Evolutionary conservation across 2,329 filamentous ascomycete genomes (phyloP).

Genomic region (Blumeria graminis): DNA sequence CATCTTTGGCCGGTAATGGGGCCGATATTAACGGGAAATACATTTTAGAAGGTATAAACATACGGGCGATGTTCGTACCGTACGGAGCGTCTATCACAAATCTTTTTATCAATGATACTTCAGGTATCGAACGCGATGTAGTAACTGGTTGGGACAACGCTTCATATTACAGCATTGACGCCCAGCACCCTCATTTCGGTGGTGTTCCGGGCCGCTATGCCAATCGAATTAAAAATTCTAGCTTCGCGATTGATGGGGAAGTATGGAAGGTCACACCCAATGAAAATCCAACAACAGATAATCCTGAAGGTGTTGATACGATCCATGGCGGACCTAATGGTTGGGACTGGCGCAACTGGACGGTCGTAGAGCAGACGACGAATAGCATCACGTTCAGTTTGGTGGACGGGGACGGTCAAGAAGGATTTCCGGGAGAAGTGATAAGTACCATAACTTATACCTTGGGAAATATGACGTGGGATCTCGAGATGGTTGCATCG

Average conservation of each 20-base stretch:
- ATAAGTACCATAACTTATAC: slow-evolving; percentile 53
- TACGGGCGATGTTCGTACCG: slow-evolving; percentile 44
- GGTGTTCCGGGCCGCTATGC: slow-evolving; percentile 54
- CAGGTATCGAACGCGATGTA: slow-evolving; percentile 44
- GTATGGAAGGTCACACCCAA: slow-evolving; percentile 36
- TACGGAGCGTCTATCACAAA: slow-evolving; percentile 55
- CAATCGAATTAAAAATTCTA: slow-evolving; percentile 59
- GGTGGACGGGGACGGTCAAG: slow-evolving; percentile 44
- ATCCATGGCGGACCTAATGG: slow-evolving; percentile 46
- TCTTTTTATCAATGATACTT: slow-evolving; percentile 42
- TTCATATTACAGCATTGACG: slow-evolving; percentile 39
- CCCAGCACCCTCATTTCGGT: slow-evolving; percentile 45
- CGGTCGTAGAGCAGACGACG: slow-evolving; percentile 38
- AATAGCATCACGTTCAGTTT: slow-evolving; percentile 53
- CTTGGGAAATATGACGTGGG: slow-evolving; percentile 39
- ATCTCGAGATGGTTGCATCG: slow-evolving; percentile 47
- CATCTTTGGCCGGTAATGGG: too few relatives aligned
- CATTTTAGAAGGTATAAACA: slow-evolving; percentile 40
- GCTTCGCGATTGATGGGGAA: slow-evolving; percentile 40
- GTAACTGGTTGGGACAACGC: slow-evolving; percentile 58
- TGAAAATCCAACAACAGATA: slow-evolving; percentile 28
- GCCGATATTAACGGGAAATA: slow-evolving; percentile 33
- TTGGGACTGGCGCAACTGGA: slow-evolving; percentile 62
- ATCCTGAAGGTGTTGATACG: slow-evolving; percentile 33
- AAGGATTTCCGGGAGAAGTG: slow-evolving; percentile 61